phyloP scores from a whole-genome alignment of 2,329 filamentous ascomycete species.

The Hypoxylon sp. region DNA sequence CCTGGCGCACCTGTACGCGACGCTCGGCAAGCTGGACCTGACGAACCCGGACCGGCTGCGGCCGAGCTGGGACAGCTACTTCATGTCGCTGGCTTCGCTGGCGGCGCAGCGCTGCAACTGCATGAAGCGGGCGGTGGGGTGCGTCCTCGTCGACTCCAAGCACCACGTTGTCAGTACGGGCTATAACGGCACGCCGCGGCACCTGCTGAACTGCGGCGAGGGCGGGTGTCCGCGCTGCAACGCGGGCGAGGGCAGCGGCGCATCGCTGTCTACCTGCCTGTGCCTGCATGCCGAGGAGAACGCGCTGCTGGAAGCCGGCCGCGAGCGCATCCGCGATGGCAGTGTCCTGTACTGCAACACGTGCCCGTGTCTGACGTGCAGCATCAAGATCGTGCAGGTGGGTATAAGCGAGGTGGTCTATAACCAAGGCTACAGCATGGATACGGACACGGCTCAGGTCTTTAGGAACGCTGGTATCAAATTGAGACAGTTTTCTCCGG shows the following conservation, averaged over 20 bases:
- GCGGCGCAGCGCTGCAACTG: slow-evolving; percentile 93
- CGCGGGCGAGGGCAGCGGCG: slow-evolving; percentile 74
- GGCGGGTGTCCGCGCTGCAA: slow-evolving; percentile 94
- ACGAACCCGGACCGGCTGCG: slow-evolving; percentile 82
- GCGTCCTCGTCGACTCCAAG: slow-evolving; percentile 84
- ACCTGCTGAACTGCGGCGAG: slow-evolving; percentile 89
- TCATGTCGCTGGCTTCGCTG: slow-evolving; percentile 95
- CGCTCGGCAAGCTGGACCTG: slow-evolving; percentile 80
- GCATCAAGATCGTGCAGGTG: slow-evolving; percentile 97
- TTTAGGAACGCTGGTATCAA: slow-evolving; percentile 86
- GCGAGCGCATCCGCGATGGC: slow-evolving; percentile 86
- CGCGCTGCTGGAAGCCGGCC: slow-evolving; percentile 90
- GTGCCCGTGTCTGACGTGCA: slow-evolving; percentile 96
- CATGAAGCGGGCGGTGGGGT: slow-evolving; percentile 97
- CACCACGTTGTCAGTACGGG: slow-evolving; percentile 92
- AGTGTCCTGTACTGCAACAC: slow-evolving; percentile 94
- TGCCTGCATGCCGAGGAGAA: slow-evolving; percentile 99
- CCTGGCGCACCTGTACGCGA: slow-evolving; percentile 76
- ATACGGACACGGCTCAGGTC: slow-evolving; percentile 82
- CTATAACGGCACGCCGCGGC: slow-evolving; percentile 96
- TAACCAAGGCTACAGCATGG: slow-evolving; percentile 94
- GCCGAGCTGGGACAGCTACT: slow-evolving; percentile 96
- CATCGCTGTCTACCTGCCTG: slow-evolving; percentile 84
- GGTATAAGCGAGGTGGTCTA: slow-evolving; percentile 97
- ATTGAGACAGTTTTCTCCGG: slow-evolving; percentile 88